Evolutionary conservation across 805 yeast genomes (phyloP).

Genomic region (Hanseniaspora clermontiae): DNA sequence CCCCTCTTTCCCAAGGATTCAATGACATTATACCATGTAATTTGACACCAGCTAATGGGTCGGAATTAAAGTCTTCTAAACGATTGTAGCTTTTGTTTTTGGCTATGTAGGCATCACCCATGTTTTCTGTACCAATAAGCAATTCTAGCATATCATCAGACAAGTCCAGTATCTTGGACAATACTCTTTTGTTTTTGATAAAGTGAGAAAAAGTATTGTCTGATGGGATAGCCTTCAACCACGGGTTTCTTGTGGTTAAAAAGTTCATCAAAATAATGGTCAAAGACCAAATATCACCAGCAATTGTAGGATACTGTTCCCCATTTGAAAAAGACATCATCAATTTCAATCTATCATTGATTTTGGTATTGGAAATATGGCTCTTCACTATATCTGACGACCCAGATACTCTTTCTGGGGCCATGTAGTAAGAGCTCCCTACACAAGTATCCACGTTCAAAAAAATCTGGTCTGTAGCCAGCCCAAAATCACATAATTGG

Average conservation of each 20-base stretch:
- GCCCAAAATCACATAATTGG: slow-evolving; percentile 75
- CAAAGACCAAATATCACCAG: slow-evolving; percentile 81
- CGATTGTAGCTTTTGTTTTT: slow-evolving; percentile 19
- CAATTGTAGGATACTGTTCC: slow-evolving; percentile 42
- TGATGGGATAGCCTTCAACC: slow-evolving; percentile 62
- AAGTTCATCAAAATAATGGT: slow-evolving; percentile 71
- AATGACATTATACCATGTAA: slow-evolving; percentile 17
- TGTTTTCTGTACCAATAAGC: slow-evolving; percentile 30
- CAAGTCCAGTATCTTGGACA: slow-evolving; percentile 60
- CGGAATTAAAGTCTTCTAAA: slow-evolving; percentile 20
- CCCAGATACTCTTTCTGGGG: slow-evolving; percentile 61
- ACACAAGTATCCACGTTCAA: slow-evolving; percentile 64
- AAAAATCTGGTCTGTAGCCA: slow-evolving; percentile 50
- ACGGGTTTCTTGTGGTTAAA: slow-evolving; percentile 75
- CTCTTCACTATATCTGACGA: slow-evolving; percentile 20
- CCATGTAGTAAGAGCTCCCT: slow-evolving; percentile 85
- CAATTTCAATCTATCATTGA: slow-evolving; percentile 13
- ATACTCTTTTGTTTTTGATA: slow-evolving; percentile 40
- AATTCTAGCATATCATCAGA: slow-evolving; percentile 48
- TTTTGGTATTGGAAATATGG: slow-evolving; percentile 22
- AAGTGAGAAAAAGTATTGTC: slow-evolving; percentile 58
- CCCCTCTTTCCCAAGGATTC: slow-evolving; percentile 21
- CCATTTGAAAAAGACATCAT: slow-evolving; percentile 16
- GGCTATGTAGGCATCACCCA: slow-evolving; percentile 23
- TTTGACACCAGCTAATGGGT: slow-evolving; percentile 17